These are phyloP conservation scores for Picochlorum sp. DNA, from an alignment of 139 green algal genomes.

Conservation along the genomic window DNA sequence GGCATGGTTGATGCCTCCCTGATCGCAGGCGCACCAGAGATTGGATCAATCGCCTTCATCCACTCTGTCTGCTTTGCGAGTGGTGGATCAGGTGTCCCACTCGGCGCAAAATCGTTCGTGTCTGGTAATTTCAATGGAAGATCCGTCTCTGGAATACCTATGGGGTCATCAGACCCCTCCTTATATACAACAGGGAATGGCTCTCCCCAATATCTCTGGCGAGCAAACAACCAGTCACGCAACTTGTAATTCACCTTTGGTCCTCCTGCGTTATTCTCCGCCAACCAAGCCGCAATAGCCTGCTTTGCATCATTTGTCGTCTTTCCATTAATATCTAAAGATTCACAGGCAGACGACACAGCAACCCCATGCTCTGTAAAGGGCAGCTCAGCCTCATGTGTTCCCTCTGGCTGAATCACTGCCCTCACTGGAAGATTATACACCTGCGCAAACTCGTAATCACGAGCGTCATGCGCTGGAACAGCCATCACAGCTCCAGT, in stretches of 20 bases:
- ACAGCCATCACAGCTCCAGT: constrained; percentile 97
- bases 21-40: constrained; percentile 37
- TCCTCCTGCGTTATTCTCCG: constrained; percentile 17
- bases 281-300: constrained; percentile 46
- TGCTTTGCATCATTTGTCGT: constrained; percentile 28
- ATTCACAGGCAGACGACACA: constrained; percentile 44
- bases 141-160: constrained; percentile 62
- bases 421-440: constrained; percentile 68
- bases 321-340: constrained; percentile 70
- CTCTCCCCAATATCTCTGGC: constrained; percentile 98
- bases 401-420: constrained; percentile 33
- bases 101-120: constrained; percentile 83
- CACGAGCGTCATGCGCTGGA: constrained; percentile 84
- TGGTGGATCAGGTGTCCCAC: constrained; percentile 71
- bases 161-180: constrained; percentile 48
- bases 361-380: constrained; percentile 52
- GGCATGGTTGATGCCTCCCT: constrained; percentile 98
- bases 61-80: constrained; percentile 74
- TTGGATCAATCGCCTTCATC: constrained; percentile 59
- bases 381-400: constrained; percentile 32
- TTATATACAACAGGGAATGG: constrained; percentile 92
- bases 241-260: constrained; percentile 94
- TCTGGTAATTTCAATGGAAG: constrained; percentile 84
- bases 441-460: constrained; percentile 81
- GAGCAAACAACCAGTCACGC: constrained; percentile 96